Conservation (phyloP, 192 early-diverging fungal species). For the Backusella australiensis region DNA sequence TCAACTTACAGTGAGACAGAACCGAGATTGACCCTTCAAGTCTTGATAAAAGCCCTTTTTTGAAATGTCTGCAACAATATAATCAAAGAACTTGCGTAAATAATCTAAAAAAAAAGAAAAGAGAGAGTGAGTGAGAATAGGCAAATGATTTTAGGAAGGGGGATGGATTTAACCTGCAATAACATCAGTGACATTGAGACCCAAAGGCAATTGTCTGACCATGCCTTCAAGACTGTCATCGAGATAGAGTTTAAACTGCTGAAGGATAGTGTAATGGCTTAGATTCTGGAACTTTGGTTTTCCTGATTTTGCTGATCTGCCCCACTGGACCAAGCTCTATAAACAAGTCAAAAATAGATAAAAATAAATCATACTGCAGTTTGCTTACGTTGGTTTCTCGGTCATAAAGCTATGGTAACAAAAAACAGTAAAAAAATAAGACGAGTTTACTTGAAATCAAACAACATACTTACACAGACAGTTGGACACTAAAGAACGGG, state of each 20-base stretch:
- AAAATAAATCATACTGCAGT: conserved; percentile 6
- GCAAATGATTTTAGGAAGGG: neutral
- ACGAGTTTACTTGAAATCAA: neutral
- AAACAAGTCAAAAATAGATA: neutral
- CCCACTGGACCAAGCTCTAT: conserved; percentile 40
- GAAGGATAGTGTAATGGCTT: conserved; percentile 33
- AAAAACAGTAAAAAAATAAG: neutral
- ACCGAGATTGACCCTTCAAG: conserved; percentile 21
- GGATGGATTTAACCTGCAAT: conserved; percentile 29
- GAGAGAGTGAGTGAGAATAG: no score
- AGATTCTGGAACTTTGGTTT: conserved; percentile 30
- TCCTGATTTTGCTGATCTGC: conserved; percentile 31
- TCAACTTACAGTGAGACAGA: conserved; percentile 32
- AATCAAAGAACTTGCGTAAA: conserved; percentile 36
- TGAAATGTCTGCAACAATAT: conserved; percentile 35
- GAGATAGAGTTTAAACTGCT: conserved; percentile 49
- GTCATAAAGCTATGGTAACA: conserved; percentile 40
- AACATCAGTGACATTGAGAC: conserved; percentile 34
- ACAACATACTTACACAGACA: conserved; percentile 20
- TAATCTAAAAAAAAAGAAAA: conserved; percentile 26
- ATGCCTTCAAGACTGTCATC: conserved; percentile 37
- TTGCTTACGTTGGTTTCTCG: conserved; percentile 34
- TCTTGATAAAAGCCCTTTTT: conserved; percentile 31
- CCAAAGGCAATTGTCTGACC: conserved; percentile 38
- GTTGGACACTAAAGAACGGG: neutral